phyloP scores from a whole-genome alignment of 371 early-diverging fungal genomes.

The Lichtheimia hyalospora region DNA sequence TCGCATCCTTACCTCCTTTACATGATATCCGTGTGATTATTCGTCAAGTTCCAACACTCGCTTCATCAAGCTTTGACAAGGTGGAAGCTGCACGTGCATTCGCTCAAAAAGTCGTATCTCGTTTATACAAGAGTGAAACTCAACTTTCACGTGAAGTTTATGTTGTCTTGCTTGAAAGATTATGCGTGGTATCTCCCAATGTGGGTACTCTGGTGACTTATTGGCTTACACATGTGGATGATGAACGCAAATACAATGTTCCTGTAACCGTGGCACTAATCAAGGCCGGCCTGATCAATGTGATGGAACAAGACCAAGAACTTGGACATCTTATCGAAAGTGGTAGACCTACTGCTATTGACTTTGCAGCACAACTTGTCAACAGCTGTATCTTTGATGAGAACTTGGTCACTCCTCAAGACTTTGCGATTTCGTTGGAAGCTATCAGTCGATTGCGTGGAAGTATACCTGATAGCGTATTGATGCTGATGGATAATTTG shows the following conservation, averaged over 20 bases:
- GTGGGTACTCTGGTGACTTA: conserved; percentile 82
- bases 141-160: conserved; percentile 79
- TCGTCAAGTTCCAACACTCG: conserved; percentile 70
- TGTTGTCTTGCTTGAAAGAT: conserved; percentile 73
- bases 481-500: conserved; percentile 45
- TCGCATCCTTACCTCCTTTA: conserved; percentile 71
- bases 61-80: conserved; percentile 66
- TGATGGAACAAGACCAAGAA: conserved; percentile 85
- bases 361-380: conserved; percentile 78
- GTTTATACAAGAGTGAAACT: conserved; percentile 78
- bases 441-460: conserved; percentile 68
- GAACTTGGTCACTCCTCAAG: conserved; percentile 58
- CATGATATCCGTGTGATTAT: conserved; percentile 76
- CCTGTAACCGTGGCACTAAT: conserved; percentile 81
- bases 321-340: conserved; percentile 81
- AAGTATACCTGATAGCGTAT: conserved; percentile 62
- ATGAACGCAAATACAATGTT: conserved; percentile 91
- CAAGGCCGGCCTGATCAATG: conserved; percentile 71
- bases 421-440: conserved; percentile 76
- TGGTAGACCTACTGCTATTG: conserved; percentile 67
- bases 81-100: conserved; percentile 82
- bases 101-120: conserved; percentile 84
- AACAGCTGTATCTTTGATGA: conserved; percentile 70
- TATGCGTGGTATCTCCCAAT: conserved; percentile 78
- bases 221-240: conserved; percentile 93